Evolutionary conservation across 176 grass and related monocot species (phyloP).

Genomic region (Oropetium thomaeum): DNA sequence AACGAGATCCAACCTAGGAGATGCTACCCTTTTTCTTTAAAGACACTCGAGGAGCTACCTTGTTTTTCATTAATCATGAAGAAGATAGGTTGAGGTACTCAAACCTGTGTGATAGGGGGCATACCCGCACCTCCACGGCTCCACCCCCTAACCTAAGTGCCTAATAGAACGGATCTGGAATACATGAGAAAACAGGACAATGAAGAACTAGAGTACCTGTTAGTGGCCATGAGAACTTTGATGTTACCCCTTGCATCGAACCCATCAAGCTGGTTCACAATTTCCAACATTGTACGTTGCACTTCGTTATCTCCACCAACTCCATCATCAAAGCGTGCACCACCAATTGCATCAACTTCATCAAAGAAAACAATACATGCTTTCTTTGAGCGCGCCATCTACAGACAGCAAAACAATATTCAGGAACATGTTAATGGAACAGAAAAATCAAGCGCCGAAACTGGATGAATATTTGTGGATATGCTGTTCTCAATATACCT

Average conservation of each 20-base stretch:
- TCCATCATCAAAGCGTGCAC: slow-evolving; percentile 94
- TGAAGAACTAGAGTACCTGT: slow-evolving; percentile 49
- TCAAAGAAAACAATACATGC: slow-evolving; percentile 99
- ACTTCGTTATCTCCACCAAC: slow-evolving; percentile 91
- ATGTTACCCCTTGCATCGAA: slow-evolving; percentile 97
- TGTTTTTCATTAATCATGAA: no score
- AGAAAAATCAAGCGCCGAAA: background rate
- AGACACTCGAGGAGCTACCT: background rate
- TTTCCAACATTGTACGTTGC: slow-evolving; percentile 95
- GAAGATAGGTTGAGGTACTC: no score
- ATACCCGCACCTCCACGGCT: no score
- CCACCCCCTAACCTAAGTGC: background rate
- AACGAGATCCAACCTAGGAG: background rate
- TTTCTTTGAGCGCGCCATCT: slow-evolving; percentile 98
- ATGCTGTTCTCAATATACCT: slow-evolving; percentile 41
- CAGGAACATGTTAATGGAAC: slow-evolving; percentile 15
- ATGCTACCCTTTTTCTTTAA: background rate
- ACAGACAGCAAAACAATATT: background rate
- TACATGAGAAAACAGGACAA: background rate
- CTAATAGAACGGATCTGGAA: background rate
- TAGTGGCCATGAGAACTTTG: slow-evolving; percentile 98
- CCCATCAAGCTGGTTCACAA: slow-evolving; percentile 93
- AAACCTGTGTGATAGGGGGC: no score
- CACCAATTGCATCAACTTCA: slow-evolving; percentile 97
- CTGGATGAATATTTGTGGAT: background rate